Percentiles rank a stretch among this genome's conserved stretches.
Evolutionary conservation across 441 rosid species (phyloP).

Genomic region (Arabidopsis lyrata): DNA sequence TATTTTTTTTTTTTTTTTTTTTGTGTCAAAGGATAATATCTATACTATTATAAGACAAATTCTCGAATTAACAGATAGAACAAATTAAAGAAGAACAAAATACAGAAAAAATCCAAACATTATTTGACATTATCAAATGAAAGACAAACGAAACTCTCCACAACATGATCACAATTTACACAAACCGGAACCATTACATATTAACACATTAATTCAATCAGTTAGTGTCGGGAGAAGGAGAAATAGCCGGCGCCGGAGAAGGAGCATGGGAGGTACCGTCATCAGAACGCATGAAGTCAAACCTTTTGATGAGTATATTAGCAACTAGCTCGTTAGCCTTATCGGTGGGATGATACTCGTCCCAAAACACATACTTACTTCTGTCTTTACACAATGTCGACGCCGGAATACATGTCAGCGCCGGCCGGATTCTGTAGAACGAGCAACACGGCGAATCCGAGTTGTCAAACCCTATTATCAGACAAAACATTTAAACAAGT

Average conservation of each 20-base stretch:
- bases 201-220: not conserved
- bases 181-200: conserved; percentile 14
- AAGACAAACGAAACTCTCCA: conserved; percentile 30
- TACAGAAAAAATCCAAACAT: conserved; percentile 18
- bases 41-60: conserved; percentile 26
- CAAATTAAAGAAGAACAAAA: not conserved
- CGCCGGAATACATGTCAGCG: conserved; percentile 83
- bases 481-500: conserved; percentile 11
- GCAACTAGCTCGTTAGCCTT: conserved; percentile 83
- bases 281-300: conserved; percentile 54
- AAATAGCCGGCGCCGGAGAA: conserved; percentile 56
- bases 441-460: conserved; percentile 95
- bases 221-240: conserved; percentile 49
- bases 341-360: conserved; percentile 93
- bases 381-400: conserved; percentile 84
- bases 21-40: too few relatives aligned
- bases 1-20: too few relatives aligned
- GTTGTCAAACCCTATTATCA: conserved; percentile 67
- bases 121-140: conserved; percentile 7
- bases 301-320: conserved; percentile 71
- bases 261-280: conserved; percentile 48
- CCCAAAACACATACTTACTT: conserved; percentile 95
- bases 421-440: conserved; percentile 78
- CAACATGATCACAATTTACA: conserved; percentile 31
- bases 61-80: conserved; percentile 14